Evolutionary conservation across 352 stramenopile genomes (phyloP).

Genomic region (Pythium grandisporangium): DNA sequence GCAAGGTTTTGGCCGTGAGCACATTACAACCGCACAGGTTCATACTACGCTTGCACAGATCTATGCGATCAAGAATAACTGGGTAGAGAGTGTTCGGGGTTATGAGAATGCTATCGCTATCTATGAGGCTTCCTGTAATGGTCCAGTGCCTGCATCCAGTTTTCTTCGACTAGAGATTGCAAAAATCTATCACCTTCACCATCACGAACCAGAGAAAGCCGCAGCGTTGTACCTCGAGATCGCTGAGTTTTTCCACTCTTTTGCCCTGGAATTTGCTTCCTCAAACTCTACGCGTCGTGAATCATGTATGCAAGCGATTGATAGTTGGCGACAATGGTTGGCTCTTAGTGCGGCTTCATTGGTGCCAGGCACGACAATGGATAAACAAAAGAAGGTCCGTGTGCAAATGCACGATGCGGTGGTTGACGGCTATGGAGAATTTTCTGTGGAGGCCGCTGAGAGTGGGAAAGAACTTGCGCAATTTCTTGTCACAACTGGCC

Average conservation of each 20-base stretch:
- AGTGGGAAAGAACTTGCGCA: conserved; percentile 23
- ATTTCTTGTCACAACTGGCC: conserved; percentile 26
- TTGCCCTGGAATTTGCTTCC: conserved; percentile 40
- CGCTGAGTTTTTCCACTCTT: conserved; percentile 48
- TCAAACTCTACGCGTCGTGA: conserved; percentile 44
- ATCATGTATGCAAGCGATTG: conserved; percentile 44
- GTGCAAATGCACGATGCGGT: conserved; percentile 29
- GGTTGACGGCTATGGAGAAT: conserved; percentile 49
- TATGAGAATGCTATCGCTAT: conserved; percentile 42
- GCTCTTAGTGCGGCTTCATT: conserved; percentile 6
- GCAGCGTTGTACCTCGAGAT: conserved; percentile 21
- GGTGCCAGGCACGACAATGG: conserved; percentile 4
- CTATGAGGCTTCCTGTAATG: conserved; percentile 44
- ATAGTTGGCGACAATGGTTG: conserved; percentile 43
- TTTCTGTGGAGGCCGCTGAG: conserved; percentile 47
- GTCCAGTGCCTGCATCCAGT: conserved; percentile 36
- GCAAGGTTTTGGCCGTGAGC: conserved; percentile 26
- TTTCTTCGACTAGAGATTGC: conserved; percentile 56
- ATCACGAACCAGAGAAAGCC: conserved; percentile 7
- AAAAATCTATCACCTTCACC: conserved; percentile 31
- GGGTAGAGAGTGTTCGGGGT: conserved; percentile 23
- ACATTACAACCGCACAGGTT: conserved; percentile 39
- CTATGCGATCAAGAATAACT: conserved; percentile 25
- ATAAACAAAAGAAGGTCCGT: conserved; percentile 31
- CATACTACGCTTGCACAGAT: conserved; percentile 50